Evolutionary conservation across 2,329 filamentous ascomycete genomes (phyloP).

Genomic region (Colletotrichum brevisporum): DNA sequence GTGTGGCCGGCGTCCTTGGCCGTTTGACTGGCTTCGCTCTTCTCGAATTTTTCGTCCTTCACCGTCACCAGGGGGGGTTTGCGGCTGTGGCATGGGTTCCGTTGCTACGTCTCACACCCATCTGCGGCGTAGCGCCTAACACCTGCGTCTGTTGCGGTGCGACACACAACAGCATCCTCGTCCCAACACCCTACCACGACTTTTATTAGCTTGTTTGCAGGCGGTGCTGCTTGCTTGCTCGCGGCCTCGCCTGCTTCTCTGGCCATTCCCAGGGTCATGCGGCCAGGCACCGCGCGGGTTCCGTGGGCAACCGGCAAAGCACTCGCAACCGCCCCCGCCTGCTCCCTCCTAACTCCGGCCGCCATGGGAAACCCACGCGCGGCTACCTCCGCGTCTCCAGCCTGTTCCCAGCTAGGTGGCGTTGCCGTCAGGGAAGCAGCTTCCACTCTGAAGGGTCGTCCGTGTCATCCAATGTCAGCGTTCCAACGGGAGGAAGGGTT

Average conservation of each 20-base stretch:
- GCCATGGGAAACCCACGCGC: neutral
- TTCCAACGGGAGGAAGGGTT: neutral
- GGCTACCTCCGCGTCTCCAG: neutral
- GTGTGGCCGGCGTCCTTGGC: conserved; percentile 28
- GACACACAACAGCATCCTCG: neutral
- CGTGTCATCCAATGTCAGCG: conserved; percentile 21
- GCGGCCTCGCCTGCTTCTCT: conserved; percentile 8
- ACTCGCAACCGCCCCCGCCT: no score
- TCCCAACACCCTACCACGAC: neutral
- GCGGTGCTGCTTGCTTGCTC: neutral
- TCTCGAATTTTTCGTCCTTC: conserved; percentile 19
- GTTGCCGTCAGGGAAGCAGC: neutral
- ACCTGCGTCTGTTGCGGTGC: conserved; percentile 10
- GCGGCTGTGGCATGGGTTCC: conserved; percentile 10
- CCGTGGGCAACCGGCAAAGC: neutral
- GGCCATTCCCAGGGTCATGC: neutral
- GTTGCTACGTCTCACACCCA: conserved; percentile 3
- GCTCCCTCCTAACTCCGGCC: neutral
- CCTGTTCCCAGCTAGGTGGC: neutral
- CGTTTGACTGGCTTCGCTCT: conserved; percentile 33
- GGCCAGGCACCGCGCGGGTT: neutral
- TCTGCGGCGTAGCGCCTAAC: conserved; percentile 15
- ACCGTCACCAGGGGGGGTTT: neutral
- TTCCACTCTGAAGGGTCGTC: conserved; percentile 11
- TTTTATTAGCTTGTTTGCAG: neutral